phyloP scores from a whole-genome alignment of 2,329 filamentous ascomycete species.

The Cladophialophora psammophila region DNA sequence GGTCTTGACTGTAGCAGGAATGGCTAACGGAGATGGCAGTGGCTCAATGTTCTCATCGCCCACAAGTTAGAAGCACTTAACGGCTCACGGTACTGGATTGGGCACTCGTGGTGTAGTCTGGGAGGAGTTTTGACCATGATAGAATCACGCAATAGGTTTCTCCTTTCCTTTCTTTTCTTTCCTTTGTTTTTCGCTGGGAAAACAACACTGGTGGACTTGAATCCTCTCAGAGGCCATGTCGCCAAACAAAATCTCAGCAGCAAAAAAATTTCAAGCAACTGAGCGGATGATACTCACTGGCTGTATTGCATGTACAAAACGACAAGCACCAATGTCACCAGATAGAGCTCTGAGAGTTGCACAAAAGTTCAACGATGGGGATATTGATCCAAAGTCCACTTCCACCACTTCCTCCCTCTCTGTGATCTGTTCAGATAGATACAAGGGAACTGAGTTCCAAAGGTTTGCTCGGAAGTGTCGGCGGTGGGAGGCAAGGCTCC shows the following conservation, averaged over 20 bases:
- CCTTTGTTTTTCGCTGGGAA: constrained; percentile 1
- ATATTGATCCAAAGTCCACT: background rate
- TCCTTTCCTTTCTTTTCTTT: constrained; percentile 1
- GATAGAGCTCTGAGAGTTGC: background rate
- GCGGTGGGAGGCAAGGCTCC: constrained; percentile 6
- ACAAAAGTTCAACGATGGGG: background rate
- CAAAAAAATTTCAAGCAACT: background rate
- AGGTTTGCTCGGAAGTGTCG: constrained; percentile 8
- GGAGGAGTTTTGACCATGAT: constrained; percentile 35
- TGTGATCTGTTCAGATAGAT: background rate
- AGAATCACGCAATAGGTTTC: constrained; percentile 15
- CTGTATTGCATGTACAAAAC: background rate
- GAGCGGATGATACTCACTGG: background rate
- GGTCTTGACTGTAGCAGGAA: background rate
- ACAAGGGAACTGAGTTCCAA: background rate
- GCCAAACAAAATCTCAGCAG: background rate
- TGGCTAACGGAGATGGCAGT: background rate
- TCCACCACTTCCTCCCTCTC: background rate
- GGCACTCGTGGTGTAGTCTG: constrained; percentile 39
- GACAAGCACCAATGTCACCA: background rate
- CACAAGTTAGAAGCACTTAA: background rate
- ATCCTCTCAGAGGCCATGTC: background rate
- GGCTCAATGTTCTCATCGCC: background rate
- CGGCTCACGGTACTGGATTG: background rate
- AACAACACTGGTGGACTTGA: background rate